Conservation (phyloP, 345 rosid species). For the Populus ilicifolia region DNA sequence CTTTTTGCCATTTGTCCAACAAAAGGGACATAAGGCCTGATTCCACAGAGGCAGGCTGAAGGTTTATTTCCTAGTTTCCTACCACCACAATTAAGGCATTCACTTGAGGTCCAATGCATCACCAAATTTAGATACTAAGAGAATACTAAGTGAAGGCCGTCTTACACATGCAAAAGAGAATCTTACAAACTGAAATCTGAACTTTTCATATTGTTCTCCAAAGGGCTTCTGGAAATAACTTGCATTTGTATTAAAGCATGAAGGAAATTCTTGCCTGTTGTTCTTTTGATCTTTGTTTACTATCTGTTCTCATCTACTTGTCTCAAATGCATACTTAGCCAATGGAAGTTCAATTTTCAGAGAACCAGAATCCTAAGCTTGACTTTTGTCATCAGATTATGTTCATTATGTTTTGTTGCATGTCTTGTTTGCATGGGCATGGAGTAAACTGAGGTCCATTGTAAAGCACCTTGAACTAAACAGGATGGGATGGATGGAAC, state of each 20-base stretch:
- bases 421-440: background rate
- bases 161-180: background rate
- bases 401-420: background rate
- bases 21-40: slow-evolving; percentile 8
- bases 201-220: background rate
- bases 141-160: background rate
- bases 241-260: background rate
- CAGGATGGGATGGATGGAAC: background rate
- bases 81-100: background rate
- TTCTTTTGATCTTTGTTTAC: background rate
- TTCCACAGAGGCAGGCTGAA: slow-evolving; percentile 1
- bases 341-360: background rate
- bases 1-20: slow-evolving; percentile 3
- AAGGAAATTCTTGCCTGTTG: background rate
- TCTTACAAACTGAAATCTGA: background rate
- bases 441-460: background rate
- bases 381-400: background rate
- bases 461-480: background rate
- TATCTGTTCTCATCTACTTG: background rate
- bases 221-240: background rate
- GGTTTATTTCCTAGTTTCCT: slow-evolving; percentile 4
- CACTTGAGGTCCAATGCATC: background rate
- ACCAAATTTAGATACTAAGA: background rate
- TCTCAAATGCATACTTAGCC: background rate
- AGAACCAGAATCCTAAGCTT: background rate